Base-by-base conservation (phyloP, 1,284 basidiomycete species). In the Boletus mariae region DNA sequence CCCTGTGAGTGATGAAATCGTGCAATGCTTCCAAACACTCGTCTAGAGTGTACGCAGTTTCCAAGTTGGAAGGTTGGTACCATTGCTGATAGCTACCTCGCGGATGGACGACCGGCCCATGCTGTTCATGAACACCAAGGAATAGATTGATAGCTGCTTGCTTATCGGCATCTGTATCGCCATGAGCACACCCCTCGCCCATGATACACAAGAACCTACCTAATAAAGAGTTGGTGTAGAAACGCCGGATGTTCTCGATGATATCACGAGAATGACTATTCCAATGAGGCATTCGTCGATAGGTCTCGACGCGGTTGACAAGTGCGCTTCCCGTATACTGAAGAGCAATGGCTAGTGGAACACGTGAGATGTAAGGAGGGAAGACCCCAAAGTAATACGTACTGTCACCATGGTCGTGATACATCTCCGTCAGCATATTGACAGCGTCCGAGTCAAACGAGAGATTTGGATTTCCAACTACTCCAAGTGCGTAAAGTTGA, bases 371-470 rank as follows among this genome's bases (percentile, higher is more conserved):
- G 0, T 5, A 25, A 25, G 12, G 26, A 5, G 20, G n/a, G 40
- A 42, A 31, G n/a, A 47, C 38, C 7, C 12, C 23, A 8, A 26
- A 26, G 7, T 4, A 17, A 23, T 32, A 72, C 86, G 63, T 62
- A 92, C 92, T 94, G 63, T 97, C 94, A 1, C 94, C 93, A 62
- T 95, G 92, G 68, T 97, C 93, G 68, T 98, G 94, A 70, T 98
- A 99, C 95, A 99, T 98, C 72, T 98, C 94, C 0, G 95, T 99
- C 60, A 99, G 70, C 84, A 99, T 95, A 69, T 97, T 94, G 46
- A 97, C 91, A 0, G 94, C 94, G 68, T 98, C 96, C 10, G 91
- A 95, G 62, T 98, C 94, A 67, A 98, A 98, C 0, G 87, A 84
- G 25, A 99, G 75, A 60, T 91, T 85, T 0, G 96, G 93, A 54